phyloP scores from a whole-genome alignment of 2,329 filamentous ascomycete species.

The Emergomyces orientalis region DNA sequence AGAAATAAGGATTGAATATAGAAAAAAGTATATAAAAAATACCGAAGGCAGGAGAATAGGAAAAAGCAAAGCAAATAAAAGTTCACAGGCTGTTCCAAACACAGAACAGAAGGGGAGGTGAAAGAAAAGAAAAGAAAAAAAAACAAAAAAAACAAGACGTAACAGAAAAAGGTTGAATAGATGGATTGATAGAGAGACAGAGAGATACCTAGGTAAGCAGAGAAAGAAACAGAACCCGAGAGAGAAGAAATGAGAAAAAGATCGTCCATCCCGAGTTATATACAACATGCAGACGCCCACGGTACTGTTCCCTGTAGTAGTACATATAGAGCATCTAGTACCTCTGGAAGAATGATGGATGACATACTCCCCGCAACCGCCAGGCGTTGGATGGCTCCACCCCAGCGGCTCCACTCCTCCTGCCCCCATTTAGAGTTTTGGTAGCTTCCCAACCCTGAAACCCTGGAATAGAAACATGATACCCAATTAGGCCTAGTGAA shows the following conservation, averaged over 20 bases:
- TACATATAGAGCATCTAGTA: neutral
- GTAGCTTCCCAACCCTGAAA: neutral
- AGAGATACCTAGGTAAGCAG: neutral
- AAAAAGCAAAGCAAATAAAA: neutral
- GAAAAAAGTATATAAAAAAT: neutral
- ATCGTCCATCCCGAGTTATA: constrained; percentile 2
- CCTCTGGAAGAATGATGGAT: neutral
- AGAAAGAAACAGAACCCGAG: neutral
- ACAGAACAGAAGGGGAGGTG: neutral
- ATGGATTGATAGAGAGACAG: neutral
- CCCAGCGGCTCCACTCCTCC: neutral
- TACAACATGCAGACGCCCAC: neutral
- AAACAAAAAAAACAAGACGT: neutral
- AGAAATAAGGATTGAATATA: neutral
- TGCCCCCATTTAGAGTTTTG: neutral
- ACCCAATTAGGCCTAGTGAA: neutral
- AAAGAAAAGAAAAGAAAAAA: neutral
- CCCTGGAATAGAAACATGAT: neutral
- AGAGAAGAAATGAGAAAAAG: neutral
- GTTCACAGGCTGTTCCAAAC: too few relatives aligned
- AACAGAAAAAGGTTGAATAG: neutral
- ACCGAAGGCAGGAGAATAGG: neutral
- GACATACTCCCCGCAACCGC: neutral
- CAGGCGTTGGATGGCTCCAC: neutral
- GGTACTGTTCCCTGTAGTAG: neutral